Conservation (phyloP, 164 flowering plant species). For the Santalum album region DNA sequence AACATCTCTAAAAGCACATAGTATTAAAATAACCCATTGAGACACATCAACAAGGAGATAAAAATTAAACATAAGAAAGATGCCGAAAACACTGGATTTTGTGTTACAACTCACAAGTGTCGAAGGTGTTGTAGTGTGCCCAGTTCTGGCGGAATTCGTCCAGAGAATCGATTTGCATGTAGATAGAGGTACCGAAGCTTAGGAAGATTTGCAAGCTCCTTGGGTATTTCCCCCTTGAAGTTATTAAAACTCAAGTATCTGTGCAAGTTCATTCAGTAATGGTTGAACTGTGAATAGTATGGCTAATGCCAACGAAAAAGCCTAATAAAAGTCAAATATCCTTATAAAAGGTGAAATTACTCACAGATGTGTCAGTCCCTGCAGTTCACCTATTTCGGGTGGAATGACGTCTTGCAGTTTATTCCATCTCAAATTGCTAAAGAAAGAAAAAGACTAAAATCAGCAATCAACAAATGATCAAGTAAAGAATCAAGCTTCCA, state of each 20-base stretch:
- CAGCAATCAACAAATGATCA: neutral
- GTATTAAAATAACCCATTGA: neutral
- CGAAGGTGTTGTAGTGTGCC: conserved; percentile 71
- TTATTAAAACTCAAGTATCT: conserved; percentile 92
- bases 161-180: conserved; percentile 82
- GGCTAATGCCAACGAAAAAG: too few relatives aligned
- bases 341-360: conserved; percentile 14
- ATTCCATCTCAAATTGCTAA: conserved; percentile 97
- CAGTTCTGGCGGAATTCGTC: conserved; percentile 85
- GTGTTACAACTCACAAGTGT: conserved; percentile 52
- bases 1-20: conserved; percentile 66
- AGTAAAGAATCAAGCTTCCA: neutral
- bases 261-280: conserved; percentile 14
- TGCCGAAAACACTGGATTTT: neutral
- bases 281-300: too few relatives aligned
- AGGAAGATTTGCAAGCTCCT: conserved; percentile 87
- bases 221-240: conserved; percentile 95
- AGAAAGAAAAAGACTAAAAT: neutral
- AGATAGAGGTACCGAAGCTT: conserved; percentile 86
- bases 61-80: neutral
- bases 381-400: conserved; percentile 92
- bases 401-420: conserved; percentile 93
- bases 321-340: neutral
- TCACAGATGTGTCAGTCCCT: conserved; percentile 84
- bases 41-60: neutral